Base-by-base conservation (phyloP, 176 grass and related monocot genomes). In the Pontederia paniculata region DNA sequence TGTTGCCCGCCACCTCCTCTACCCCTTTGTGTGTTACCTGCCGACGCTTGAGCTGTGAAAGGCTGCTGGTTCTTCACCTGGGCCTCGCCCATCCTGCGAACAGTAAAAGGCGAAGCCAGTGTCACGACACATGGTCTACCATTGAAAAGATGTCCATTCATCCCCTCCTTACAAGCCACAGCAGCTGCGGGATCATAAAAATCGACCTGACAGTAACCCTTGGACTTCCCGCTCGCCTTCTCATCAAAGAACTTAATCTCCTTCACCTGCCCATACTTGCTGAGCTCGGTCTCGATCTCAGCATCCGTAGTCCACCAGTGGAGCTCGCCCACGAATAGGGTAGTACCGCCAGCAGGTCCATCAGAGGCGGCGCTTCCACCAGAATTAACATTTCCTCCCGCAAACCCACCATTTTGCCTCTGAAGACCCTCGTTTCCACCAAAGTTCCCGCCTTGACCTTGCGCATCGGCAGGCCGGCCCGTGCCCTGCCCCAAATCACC, bases 241-340 rank as follows among this genome's bases (percentile, higher is more conserved):
- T 95, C 89, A 45, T 95, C 89, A 8, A 88, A 95, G 72, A 95
- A 95, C 43, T 74, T 83, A 28, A 95, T 77, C 67, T 95, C 89
- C 68, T 95, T 95, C 42, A 88, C 77, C 52, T 69, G 84, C 6
- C 84, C 89, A 48, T 88, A 88, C 68, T 88, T 95, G 53, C 71
- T 71, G 17, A 88, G 52, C 65, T 95, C 89, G 4, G 20, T 66
- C 65, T 88, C 80, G 14, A 95, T 74, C 67, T 95, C 84, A 1
- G 81, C 89, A 58, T 95, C 89, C 5, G 89, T 88, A 25, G 89
- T 95, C 89, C 89, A 95, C 89, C 89, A 95, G 69, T 95, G 84
- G 17, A 95, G 89, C 28, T 95, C 89, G 0, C 84, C 89, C 13
- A 88, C 84, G 55, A 95, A 95, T 45, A 95, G 54, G 16, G 69